Base-by-base conservation (phyloP, 108 stramenopile genomes). In the Aurantiochytrium sp. region DNA sequence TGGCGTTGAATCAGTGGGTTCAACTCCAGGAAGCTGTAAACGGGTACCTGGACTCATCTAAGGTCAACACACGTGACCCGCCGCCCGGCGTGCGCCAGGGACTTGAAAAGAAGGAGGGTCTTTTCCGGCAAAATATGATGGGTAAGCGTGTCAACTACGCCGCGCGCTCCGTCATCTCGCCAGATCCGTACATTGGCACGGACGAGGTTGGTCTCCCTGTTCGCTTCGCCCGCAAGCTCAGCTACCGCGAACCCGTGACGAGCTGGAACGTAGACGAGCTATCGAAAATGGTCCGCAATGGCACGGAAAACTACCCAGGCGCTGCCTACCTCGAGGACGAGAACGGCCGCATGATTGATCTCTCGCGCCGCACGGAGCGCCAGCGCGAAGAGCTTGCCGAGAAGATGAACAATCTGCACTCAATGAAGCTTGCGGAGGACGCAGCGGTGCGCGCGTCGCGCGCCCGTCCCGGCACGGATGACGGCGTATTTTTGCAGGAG, bases 51-150 rank as follows among this genome's bases (percentile, higher is more conserved):
- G 99, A 99, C 92, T 94, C 93, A 21, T 92, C 95, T 71, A 97
- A 98, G 92, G 12, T 64, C 5, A 8, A 87, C 76, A 47, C 72
- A 89, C 21, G 72, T 42, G 58, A 51, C 28, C 90, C 89, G 51
- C 60, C 59, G 59, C 28, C 92, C 19, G 99, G 98, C 16, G 95
- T 99, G 28, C 93, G 97, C 14, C 98, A 99, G 92, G 88, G 98
- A 58, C 93, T 99, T 69, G 99, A 99, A 92, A 94, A 96, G 89
- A 99, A 99, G 94, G 98, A 99, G 90, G 99, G 99, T 21, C 96
- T 99, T 44, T 99, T 99, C 92, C 94, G 92, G 23, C 95, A 94
- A 90, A 97, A 99, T 92, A 99, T 99, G 99, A 99, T 99, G 99
- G 99, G 99, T 10, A 99, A 99, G 91, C 98, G 99, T 57, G 99